Base-by-base conservation (phyloP, 306 rosid species). In the Cicer judaicum region DNA sequence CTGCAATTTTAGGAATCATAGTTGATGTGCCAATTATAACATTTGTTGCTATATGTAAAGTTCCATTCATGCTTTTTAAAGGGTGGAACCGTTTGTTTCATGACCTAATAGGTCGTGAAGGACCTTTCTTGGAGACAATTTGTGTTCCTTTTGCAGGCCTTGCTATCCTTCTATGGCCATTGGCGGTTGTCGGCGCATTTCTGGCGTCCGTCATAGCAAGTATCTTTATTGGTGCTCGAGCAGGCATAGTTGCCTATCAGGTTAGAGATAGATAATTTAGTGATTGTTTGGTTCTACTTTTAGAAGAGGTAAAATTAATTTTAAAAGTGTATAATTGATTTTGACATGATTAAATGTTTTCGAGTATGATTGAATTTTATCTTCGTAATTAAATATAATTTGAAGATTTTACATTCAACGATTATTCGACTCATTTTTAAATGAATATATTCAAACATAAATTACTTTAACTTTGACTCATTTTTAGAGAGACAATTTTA, bases 91-190 rank as follows among this genome's bases (percentile, higher is more conserved):
- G 99, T 76, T 89, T 95, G 84, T 81, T 95, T 84, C 92, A 87
- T 24, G 99, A 95, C 70, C 99, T 95, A 52, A 80, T 92, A 7
- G 99, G 99, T 53, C 98, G 99, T 3, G 99, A 95, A 88, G 99
- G 99, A n/a, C 99, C 98, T 61, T 95, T 95, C 94, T 86, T 92
- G 85, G 99, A 95, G 80, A 95, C 98, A 57, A 92, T 95, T 74
- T 95, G 99, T 34, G 95, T 95, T 43, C 99, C 99, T 29, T 86
- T 95, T 75, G 99, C 99, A 0, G 99, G 99, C 65, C 93, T 95
- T 80, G 97, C 87, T 38, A 89, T 95, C 53, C 74, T 95, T 62
- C 77, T 95, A 70, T 95, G 98, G 99, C 99, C 99, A 59, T 67
- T 95, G 79, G 99, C 96, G 56, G 99, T 95, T 64, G 80, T 48